phyloP scores from a whole-genome alignment of 495 filamentous ascomycete species.

The Margaritispora aquatica region DNA sequence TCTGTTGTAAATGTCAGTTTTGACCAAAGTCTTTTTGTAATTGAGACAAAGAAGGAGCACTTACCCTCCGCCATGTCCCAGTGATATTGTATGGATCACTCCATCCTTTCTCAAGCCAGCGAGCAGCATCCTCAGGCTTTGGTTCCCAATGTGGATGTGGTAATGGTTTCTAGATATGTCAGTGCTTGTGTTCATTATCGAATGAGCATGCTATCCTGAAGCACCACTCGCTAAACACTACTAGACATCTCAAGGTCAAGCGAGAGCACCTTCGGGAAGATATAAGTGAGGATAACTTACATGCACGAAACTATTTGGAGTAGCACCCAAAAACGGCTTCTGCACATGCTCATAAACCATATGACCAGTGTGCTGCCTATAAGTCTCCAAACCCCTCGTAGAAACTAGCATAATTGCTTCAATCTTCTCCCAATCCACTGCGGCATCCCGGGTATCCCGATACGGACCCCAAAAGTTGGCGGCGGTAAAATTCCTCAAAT shows the following conservation, averaged over 20 bases:
- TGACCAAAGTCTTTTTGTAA: neutral
- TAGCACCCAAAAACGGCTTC: slow-evolving; percentile 45
- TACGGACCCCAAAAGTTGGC: slow-evolving; percentile 58
- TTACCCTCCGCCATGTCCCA: slow-evolving; percentile 51
- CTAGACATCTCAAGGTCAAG: neutral
- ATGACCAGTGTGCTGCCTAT: slow-evolving; percentile 34
- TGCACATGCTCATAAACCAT: slow-evolving; percentile 41
- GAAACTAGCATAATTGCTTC: slow-evolving; percentile 59
- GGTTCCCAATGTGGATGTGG: neutral
- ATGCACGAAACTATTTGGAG: slow-evolving; percentile 25
- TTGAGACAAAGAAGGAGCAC: slow-evolving; percentile 2
- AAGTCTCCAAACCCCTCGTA: slow-evolving; percentile 43
- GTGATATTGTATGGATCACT: slow-evolving; percentile 54
- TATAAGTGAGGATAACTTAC: neutral
- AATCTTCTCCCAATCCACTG: slow-evolving; percentile 65
- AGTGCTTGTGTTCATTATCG: neutral
- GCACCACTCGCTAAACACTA: neutral
- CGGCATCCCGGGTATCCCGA: slow-evolving; percentile 38
- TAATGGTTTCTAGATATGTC: neutral
- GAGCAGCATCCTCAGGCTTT: neutral
- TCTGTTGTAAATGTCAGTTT: slow-evolving; percentile 11
- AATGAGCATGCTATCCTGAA: slow-evolving; percentile 23
- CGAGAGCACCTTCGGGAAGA: neutral
- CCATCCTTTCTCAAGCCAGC: slow-evolving; percentile 27
- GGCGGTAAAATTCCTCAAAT: slow-evolving; percentile 54